A percentile compares a stretch with the other conserved stretches of the same genome.
Evolutionary conservation across 2,329 filamentous ascomycete species (phyloP).

Genomic region (Mycosphaerella arachidis): DNA sequence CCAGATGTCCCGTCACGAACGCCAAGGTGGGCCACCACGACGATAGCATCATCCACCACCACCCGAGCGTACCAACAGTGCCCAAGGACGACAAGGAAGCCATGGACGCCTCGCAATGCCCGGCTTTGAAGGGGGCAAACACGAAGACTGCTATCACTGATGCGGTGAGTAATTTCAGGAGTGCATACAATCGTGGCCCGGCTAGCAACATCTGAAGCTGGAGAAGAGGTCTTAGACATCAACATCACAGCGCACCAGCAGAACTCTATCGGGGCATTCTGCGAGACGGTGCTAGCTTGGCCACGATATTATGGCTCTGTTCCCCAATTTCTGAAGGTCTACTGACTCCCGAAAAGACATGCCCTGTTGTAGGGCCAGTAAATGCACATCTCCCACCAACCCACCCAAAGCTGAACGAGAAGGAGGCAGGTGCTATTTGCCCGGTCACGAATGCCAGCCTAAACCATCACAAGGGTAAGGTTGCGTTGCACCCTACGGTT

Average conservation of each 20-base stretch:
- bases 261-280: no score
- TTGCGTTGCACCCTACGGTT: constrained; percentile 40
- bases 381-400: constrained; percentile 38
- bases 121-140: constrained; percentile 39
- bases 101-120: constrained; percentile 38
- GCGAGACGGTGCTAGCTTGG: no score
- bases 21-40: constrained; percentile 45
- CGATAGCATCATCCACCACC: constrained; percentile 35
- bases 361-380: constrained; percentile 43
- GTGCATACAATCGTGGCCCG: no score
- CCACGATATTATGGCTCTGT: no score
- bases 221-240: no score
- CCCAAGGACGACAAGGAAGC: constrained; percentile 23
- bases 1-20: constrained; percentile 43
- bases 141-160: constrained; percentile 39
- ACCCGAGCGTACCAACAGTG: constrained; percentile 35
- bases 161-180: constrained; percentile 14
- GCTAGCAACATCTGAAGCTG: no score
- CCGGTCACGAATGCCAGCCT: constrained; percentile 44
- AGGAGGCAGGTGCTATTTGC: constrained; percentile 37
- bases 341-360: constrained; percentile 23
- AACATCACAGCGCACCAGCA: no score
- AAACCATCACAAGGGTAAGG: constrained; percentile 42
- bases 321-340: no score
- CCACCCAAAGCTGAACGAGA: constrained; percentile 38